These are phyloP conservation scores for Secale cereale DNA, from an alignment of 176 grass and related monocot genomes.

Conservation along the genomic window DNA sequence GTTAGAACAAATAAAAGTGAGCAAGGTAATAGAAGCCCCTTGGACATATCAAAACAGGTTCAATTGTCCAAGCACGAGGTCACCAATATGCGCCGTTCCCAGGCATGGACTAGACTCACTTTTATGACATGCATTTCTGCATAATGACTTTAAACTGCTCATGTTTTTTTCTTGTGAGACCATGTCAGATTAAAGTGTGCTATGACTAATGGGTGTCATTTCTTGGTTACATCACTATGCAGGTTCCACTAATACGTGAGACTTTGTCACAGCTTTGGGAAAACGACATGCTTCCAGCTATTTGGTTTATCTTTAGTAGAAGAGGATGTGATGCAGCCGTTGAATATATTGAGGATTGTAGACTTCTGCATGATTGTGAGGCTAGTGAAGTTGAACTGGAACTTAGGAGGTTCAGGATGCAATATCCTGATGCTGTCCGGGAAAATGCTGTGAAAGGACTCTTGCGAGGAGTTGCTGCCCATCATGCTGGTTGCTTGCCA, in stretches of 20 bases:
- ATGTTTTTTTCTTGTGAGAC: not conserved
- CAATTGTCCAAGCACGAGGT: conserved; percentile 86
- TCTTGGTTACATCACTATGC: conserved; percentile 33
- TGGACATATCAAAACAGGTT: conserved; percentile 63
- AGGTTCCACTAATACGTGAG: conserved; percentile 97
- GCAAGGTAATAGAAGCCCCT: conserved; percentile 41
- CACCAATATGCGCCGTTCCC: conserved; percentile 78
- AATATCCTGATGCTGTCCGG: conserved; percentile 93
- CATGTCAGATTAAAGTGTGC: not conserved
- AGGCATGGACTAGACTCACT: conserved; percentile 41
- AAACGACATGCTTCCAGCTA: conserved; percentile 90
- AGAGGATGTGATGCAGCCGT: conserved; percentile 97
- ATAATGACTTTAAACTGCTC: conserved; percentile 5
- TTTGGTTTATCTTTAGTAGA: conserved; percentile 99
- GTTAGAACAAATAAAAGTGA: conserved; percentile 60
- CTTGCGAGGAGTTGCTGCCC: conserved; percentile 79
- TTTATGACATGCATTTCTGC: conserved; percentile 25
- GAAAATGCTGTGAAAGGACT: conserved; percentile 82
- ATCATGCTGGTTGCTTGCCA: conserved; percentile 98
- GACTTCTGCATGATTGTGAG: conserved; percentile 89
- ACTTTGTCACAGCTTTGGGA: conserved; percentile 81
- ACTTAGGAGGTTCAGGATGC: conserved; percentile 77
- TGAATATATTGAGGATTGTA: conserved; percentile 92
- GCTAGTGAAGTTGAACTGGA: conserved; percentile 93
- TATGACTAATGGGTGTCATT: conserved; percentile 12